Conservation (phyloP, 2,329 filamentous ascomycete species). For the Pestalotiopsis sp. region DNA sequence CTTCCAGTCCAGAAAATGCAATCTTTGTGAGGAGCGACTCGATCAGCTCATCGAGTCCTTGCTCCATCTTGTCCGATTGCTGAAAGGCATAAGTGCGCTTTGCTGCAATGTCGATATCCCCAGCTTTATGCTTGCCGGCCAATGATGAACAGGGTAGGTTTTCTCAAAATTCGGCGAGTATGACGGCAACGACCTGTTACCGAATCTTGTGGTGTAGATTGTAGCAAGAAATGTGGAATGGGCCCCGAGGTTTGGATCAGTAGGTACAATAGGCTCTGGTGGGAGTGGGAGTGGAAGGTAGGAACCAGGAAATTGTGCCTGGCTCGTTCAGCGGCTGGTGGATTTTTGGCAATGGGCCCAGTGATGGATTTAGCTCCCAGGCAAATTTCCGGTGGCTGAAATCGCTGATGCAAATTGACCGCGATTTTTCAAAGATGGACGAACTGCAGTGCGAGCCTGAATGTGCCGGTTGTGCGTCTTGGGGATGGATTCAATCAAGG, state of each 20-base stretch:
- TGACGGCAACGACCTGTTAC: background rate
- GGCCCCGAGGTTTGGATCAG: no score
- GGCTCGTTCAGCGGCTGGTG: background rate
- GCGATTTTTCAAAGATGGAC: background rate
- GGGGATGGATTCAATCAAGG: background rate
- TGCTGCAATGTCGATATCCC: background rate
- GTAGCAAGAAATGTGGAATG: no score
- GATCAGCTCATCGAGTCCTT: slow-evolving; percentile 46
- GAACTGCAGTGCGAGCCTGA: background rate
- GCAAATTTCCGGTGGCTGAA: background rate
- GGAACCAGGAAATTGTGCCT: background rate
- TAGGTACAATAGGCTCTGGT: background rate
- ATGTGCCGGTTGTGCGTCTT: background rate
- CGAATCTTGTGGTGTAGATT: background rate
- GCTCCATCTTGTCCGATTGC: slow-evolving; percentile 29
- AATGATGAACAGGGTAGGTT: background rate
- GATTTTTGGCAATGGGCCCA: background rate
- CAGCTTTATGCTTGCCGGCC: background rate
- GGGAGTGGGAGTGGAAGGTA: background rate
- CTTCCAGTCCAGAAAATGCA: slow-evolving; percentile 44
- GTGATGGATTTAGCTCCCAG: background rate
- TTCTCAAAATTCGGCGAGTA: background rate
- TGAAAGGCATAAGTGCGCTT: slow-evolving; percentile 20
- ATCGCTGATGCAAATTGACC: background rate
- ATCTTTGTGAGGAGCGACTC: slow-evolving; percentile 47